These are phyloP conservation scores for Vitis rupestris DNA, from an alignment of 164 flowering plant species.

Conservation along the genomic window DNA sequence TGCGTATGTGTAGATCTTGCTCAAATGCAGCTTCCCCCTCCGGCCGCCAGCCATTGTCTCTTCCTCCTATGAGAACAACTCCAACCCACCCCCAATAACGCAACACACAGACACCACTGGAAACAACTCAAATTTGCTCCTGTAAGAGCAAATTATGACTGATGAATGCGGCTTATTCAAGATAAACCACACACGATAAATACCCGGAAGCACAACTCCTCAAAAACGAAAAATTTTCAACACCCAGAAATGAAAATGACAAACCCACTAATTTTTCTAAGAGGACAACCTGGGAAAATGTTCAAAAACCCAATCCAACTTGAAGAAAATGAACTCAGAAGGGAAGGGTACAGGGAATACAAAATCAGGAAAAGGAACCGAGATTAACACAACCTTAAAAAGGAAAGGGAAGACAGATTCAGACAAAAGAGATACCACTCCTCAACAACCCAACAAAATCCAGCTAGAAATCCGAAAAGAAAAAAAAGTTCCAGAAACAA, in stretches of 20 bases:
- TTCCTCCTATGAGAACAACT: background rate
- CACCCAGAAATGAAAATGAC: background rate
- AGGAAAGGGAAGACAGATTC: background rate
- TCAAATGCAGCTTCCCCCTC: conserved; percentile 41
- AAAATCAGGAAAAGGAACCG: no score
- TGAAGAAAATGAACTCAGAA: background rate
- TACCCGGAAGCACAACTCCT: background rate
- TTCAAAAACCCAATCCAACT: conserved; percentile 11
- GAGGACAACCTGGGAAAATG: conserved; percentile 7
- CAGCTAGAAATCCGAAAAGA: no score
- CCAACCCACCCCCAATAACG: background rate
- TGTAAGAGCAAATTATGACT: background rate
- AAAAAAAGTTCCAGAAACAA: no score
- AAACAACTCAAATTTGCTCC: background rate
- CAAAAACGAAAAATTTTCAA: background rate
- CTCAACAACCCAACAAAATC: no score
- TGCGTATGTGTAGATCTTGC: conserved; percentile 56
- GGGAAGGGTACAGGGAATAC: no score
- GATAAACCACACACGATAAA: background rate
- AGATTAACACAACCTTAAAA: background rate
- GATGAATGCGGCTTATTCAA: conserved; percentile 1
- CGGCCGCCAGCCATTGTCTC: conserved; percentile 31
- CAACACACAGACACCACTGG: background rate
- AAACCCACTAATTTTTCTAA: background rate
- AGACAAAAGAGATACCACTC: background rate